Conservation (phyloP, 2,329 filamentous ascomycete species). For the Sporothrix pseudoabietina region DNA sequence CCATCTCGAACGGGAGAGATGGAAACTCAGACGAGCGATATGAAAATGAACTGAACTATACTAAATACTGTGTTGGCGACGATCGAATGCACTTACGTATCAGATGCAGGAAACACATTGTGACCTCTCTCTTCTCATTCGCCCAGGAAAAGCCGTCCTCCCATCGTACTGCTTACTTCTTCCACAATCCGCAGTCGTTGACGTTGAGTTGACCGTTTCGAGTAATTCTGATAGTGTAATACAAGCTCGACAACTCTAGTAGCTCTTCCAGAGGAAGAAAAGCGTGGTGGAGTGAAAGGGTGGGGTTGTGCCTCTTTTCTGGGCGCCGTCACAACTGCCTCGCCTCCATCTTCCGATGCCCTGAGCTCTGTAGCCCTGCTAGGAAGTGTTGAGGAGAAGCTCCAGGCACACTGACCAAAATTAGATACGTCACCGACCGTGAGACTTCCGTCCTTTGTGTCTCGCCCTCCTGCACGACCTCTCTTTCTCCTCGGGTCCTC, state of each 20-base stretch:
- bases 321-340: not conserved
- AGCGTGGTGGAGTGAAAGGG: constrained; percentile 2
- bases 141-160: not conserved
- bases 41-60: not conserved
- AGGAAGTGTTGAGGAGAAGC: not conserved
- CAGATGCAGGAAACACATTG: not conserved
- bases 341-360: constrained; percentile 9
- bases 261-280: not conserved
- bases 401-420: not conserved
- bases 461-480: not conserved
- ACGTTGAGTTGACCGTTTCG: not conserved
- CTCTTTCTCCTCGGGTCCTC: not conserved
- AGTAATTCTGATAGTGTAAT: constrained; percentile 12
- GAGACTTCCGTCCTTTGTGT: constrained; percentile 14
- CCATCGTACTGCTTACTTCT: not conserved
- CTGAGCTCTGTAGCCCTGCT: not conserved
- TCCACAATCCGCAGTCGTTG: constrained; percentile 1
- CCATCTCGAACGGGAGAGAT: too few species aligned
- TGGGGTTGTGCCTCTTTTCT: not conserved
- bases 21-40: too few species aligned
- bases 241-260: not conserved
- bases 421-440: constrained; percentile 12
- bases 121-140: not conserved
- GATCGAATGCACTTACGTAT: constrained; percentile 4
- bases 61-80: too few species aligned